A percentile compares a stretch with the other conserved stretches of the same genome.
phyloP scores from a whole-genome alignment of 495 filamentous ascomycete genomes.

The Sphaerosporella brunnea region DNA sequence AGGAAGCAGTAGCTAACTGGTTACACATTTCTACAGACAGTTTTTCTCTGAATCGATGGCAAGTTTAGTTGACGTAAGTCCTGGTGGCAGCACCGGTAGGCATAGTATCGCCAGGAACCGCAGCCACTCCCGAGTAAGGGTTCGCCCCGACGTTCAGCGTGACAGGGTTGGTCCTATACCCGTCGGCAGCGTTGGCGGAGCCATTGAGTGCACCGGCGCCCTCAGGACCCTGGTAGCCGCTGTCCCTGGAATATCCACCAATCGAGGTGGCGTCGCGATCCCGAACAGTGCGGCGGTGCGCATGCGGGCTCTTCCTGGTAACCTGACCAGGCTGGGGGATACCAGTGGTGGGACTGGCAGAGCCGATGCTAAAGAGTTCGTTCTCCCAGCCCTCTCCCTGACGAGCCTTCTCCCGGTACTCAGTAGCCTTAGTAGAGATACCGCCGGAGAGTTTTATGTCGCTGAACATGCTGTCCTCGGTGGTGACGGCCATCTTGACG shows the following conservation, averaged over 20 bases:
- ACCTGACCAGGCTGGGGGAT: conserved; percentile 48
- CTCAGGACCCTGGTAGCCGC: conserved; percentile 18
- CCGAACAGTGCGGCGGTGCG: conserved; percentile 8
- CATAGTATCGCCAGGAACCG: too few relatives aligned
- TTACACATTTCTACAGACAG: too few relatives aligned
- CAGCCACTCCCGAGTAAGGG: too few relatives aligned
- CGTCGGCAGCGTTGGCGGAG: too few relatives aligned
- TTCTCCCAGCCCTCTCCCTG: conserved; percentile 92
- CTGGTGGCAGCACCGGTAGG: too few relatives aligned
- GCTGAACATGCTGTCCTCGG: conserved; percentile 80
- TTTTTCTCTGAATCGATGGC: too few relatives aligned
- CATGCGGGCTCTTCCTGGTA: conserved; percentile 41
- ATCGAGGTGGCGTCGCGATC: conserved; percentile 14
- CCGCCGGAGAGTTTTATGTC: conserved; percentile 75
- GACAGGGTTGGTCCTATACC: too few relatives aligned
- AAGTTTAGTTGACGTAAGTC: too few relatives aligned
- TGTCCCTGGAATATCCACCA: conserved; percentile 16
- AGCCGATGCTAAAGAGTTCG: conserved; percentile 78
- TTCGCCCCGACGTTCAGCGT: too few relatives aligned
- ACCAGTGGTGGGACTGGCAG: conserved; percentile 49
- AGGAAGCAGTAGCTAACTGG: too few relatives aligned
- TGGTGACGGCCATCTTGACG: conserved; percentile 71
- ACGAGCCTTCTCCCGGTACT: conserved; percentile 71
- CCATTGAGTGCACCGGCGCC: too few relatives aligned
- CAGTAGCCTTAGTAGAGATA: conserved; percentile 83